Base-by-base conservation (phyloP, 2,329 filamentous ascomycete species). In the Fusarium protoensiforme region DNA sequence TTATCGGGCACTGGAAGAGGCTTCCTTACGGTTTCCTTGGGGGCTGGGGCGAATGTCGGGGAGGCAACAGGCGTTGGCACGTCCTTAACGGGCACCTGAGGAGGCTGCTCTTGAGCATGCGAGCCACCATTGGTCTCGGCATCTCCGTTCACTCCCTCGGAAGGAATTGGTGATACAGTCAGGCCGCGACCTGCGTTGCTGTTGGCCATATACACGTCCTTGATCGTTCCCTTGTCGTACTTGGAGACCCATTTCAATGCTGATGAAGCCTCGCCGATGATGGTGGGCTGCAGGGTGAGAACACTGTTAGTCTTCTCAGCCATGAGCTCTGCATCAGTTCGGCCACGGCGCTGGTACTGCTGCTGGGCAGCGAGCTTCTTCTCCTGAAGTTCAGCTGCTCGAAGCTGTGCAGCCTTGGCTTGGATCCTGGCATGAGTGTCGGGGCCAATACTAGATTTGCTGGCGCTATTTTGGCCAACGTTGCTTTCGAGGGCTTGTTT, bases 231-330 rank as follows among this genome's bases (percentile, higher is more conserved):
- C 83, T 96, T 97, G 83, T 98, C 96, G 80, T 98, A 98, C 78
- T 95, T 95, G 82, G 88, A 96, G 35, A 96, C 94, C 96, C 96
- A 99, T 82, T 98, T 97, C 92, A 99, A 92, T 1, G 96, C 96
- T 27, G 95, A 93, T 10, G 93, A 96, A 20, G 95, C 96, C 81
- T 98, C 96, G 61, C 88, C 94, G 78, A 95, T 87, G 70, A 98
- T 92, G 61, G 91, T 89, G 2, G 95, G 93, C 80, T 98, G 95
- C 54, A 98, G 85, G 4, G 95, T 98, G 78, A 98, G 88, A 64
- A 97, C 90, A 74, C 96, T 99, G 81, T 92, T 95, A 4, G 95
- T 98, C 87, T 97, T 98, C 65, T 85, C 88, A 71, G 81, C 90
- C 86, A 83, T 89, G 81, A 82, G 81, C 74, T 85, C 90, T 76